Evolutionary conservation across 148 eudicot genomes (phyloP).

Genomic region (Chenopodium album): DNA sequence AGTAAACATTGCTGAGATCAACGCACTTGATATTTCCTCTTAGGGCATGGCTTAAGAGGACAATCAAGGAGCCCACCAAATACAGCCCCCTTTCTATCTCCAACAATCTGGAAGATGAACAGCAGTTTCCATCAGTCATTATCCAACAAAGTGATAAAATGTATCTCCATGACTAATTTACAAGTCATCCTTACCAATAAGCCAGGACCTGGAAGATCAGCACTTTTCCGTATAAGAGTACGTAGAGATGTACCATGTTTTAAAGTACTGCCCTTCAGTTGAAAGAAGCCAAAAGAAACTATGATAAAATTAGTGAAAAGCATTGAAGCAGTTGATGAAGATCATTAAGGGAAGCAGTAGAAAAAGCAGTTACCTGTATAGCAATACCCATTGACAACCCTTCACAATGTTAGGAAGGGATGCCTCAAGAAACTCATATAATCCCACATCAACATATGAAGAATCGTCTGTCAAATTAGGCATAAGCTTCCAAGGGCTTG

Average conservation of each 20-base stretch:
- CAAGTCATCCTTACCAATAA: conserved; percentile 61
- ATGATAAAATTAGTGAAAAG: conserved; percentile 19
- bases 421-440: conserved; percentile 68
- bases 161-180: background rate
- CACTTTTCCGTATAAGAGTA: conserved; percentile 77
- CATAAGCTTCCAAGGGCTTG: conserved; percentile 45
- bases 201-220: conserved; percentile 77
- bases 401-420: conserved; percentile 90
- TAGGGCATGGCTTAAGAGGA: conserved; percentile 77
- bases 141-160: conserved; percentile 1
- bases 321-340: conserved; percentile 8
- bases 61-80: conserved; percentile 92
- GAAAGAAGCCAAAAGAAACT: conserved; percentile 37
- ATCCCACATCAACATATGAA: conserved; percentile 51
- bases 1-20: background rate
- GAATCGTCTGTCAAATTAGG: conserved; percentile 71
- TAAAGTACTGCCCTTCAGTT: conserved; percentile 97
- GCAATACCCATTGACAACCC: conserved; percentile 92
- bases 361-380: conserved; percentile 67
- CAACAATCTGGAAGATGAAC: conserved; percentile 55
- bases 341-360: background rate
- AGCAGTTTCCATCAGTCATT: conserved; percentile 1
- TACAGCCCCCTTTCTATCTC: conserved; percentile 87
- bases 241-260: conserved; percentile 97
- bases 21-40: conserved; percentile 91